phyloP scores from a whole-genome alignment of 2,329 filamentous ascomycete genomes.

The Neonectria ditissima region DNA sequence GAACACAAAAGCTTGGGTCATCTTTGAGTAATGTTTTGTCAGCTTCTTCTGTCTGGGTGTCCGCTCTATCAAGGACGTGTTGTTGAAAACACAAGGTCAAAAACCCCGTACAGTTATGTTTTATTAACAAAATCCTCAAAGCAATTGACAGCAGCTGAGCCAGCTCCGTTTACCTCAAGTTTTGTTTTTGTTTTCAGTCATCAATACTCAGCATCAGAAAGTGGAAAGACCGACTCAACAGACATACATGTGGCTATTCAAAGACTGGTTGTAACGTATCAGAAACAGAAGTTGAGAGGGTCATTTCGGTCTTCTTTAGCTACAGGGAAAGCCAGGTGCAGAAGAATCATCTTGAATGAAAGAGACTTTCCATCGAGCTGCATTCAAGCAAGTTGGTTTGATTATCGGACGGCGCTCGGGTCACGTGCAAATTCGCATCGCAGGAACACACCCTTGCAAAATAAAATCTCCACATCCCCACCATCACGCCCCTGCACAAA shows the following conservation, averaged over 20 bases:
- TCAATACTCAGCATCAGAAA: slow-evolving; percentile 3
- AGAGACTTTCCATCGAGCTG: slow-evolving; percentile 16
- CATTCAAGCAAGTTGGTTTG: not conserved
- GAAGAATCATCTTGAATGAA: slow-evolving; percentile 30
- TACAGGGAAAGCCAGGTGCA: slow-evolving; percentile 26
- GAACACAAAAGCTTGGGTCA: too few species aligned
- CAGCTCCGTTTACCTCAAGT: not conserved
- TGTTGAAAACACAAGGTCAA: too few species aligned
- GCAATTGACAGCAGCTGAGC: too few species aligned
- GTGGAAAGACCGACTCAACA: not conserved
- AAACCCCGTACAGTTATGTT: too few species aligned
- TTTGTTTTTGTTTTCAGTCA: slow-evolving; percentile 20
- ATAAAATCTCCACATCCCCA: too few species aligned
- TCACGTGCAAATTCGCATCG: too few species aligned
- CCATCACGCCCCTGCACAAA: too few species aligned
- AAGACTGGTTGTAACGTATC: slow-evolving; percentile 13
- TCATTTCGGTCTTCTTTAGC: not conserved
- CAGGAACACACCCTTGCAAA: too few species aligned
- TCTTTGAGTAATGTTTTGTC: too few species aligned
- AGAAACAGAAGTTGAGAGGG: not conserved
- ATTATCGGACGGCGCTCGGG: not conserved
- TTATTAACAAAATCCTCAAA: too few species aligned
- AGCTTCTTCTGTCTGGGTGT: too few species aligned
- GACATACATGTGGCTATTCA: slow-evolving; percentile 21
- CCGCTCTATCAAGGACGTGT: too few species aligned